A percentile compares a stretch with the other conserved stretches of the same genome.
phyloP scores from a whole-genome alignment of 1,139 yeast species.

The Protomyces arabidopsidicola region DNA sequence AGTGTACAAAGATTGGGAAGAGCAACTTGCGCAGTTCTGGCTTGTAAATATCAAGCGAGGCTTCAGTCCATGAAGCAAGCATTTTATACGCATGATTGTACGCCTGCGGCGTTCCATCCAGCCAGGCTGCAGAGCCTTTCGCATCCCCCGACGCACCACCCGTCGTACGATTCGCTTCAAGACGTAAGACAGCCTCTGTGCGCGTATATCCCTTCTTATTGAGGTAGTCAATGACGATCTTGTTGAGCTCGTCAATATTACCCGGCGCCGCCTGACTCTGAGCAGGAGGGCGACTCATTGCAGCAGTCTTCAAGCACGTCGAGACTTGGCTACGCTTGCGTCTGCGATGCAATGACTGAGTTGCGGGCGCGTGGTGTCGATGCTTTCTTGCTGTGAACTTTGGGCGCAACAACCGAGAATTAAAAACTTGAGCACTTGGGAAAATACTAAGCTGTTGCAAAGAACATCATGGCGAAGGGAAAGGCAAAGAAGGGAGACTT shows the following conservation, averaged over 20 bases:
- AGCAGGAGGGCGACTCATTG: slow-evolving; percentile 24
- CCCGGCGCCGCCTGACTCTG: slow-evolving; percentile 18
- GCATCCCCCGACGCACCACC: slow-evolving; percentile 30
- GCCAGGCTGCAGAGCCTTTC: slow-evolving; percentile 36
- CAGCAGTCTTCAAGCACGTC: neutral
- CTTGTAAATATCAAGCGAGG: slow-evolving; percentile 77
- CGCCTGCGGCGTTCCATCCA: slow-evolving; percentile 56
- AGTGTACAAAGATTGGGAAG: slow-evolving; percentile 86
- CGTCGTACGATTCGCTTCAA: slow-evolving; percentile 50
- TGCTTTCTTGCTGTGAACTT: no score
- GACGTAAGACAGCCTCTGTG: slow-evolving; percentile 88
- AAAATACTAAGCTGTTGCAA: no score
- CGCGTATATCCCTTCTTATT: slow-evolving; percentile 90
- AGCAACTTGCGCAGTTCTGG: slow-evolving; percentile 79
- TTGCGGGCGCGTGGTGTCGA: no score
- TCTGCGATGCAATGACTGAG: no score
- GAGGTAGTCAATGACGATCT: slow-evolving; percentile 85
- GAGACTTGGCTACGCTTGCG: no score
- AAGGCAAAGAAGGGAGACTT: slow-evolving; percentile 25
- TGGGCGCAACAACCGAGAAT: no score
- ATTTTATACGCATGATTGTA: slow-evolving; percentile 74
- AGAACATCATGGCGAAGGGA: neutral
- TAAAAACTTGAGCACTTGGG: no score
- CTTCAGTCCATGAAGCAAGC: slow-evolving; percentile 82
- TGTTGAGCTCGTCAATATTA: slow-evolving; percentile 56